Evolutionary conservation across 2,329 filamentous ascomycete genomes (phyloP).

Genomic region (Aureobasidium sp.): DNA sequence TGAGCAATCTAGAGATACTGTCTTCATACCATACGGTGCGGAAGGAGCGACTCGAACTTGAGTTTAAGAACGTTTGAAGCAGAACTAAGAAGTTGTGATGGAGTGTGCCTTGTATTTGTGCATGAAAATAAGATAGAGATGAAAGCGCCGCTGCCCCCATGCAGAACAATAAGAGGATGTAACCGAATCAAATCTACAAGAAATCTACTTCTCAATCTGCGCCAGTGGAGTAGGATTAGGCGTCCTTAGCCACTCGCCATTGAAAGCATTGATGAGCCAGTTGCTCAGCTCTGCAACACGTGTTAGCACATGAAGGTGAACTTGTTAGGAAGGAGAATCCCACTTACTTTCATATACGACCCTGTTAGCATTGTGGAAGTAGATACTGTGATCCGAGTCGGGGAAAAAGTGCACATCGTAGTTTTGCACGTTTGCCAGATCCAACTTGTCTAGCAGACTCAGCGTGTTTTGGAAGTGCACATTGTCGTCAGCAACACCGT

Average conservation of each 20-base stretch:
- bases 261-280: conserved; percentile 96
- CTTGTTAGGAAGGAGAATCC: not conserved
- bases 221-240: conserved; percentile 44
- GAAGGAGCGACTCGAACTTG: not conserved
- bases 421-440: conserved; percentile 75
- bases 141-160: not conserved
- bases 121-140: not conserved
- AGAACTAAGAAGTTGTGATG: not conserved
- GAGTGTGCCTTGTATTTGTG: not conserved
- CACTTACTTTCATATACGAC: conserved; percentile 89
- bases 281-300: conserved; percentile 59
- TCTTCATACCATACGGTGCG: not conserved
- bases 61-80: not conserved
- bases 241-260: conserved; percentile 78
- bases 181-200: not conserved
- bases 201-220: conserved; percentile 15
- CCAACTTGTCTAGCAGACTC: conserved; percentile 76
- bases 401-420: conserved; percentile 97
- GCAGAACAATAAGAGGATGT: not conserved
- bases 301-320: conserved; percentile 17
- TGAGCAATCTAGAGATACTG: not conserved
- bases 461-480: conserved; percentile 95
- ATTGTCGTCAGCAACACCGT: conserved; percentile 94
- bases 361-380: conserved; percentile 83
- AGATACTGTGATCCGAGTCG: conserved; percentile 91